phyloP scores from a whole-genome alignment of 2,329 filamentous ascomycete genomes.

The Xylaria polymorpha region DNA sequence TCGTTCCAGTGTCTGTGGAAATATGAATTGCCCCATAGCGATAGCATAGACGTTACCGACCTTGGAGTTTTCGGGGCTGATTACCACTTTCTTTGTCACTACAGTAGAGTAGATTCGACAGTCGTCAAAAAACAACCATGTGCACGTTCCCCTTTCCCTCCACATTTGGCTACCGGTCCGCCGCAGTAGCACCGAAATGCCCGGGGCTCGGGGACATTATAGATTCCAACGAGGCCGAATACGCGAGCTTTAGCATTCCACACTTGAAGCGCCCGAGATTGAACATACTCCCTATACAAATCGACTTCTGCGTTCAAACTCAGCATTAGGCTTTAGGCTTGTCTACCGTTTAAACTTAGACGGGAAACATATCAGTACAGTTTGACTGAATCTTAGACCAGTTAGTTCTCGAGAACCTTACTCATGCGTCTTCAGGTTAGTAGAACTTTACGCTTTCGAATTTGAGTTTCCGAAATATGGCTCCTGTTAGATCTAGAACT shows the following conservation, averaged over 20 bases:
- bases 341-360: neutral
- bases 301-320: neutral
- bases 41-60: neutral
- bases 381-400: neutral
- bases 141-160: slow-evolving; percentile 3
- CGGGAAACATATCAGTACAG: neutral
- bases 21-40: neutral
- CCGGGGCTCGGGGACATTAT: neutral
- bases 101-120: neutral
- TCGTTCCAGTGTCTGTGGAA: neutral
- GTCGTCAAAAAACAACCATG: neutral
- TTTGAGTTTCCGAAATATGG: neutral
- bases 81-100: neutral
- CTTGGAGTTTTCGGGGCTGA: slow-evolving; percentile 7
- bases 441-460: neutral
- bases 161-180: neutral
- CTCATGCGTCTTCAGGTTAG: neutral
- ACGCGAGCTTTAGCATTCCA: neutral
- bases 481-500: neutral
- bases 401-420: neutral
- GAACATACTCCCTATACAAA: neutral
- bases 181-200: slow-evolving; percentile 8
- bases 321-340: neutral
- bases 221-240: neutral
- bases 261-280: neutral